These are phyloP conservation scores for Lyophyllum shimeji DNA, from an alignment of 768 basidiomycete genomes.

Conservation along the genomic window DNA sequence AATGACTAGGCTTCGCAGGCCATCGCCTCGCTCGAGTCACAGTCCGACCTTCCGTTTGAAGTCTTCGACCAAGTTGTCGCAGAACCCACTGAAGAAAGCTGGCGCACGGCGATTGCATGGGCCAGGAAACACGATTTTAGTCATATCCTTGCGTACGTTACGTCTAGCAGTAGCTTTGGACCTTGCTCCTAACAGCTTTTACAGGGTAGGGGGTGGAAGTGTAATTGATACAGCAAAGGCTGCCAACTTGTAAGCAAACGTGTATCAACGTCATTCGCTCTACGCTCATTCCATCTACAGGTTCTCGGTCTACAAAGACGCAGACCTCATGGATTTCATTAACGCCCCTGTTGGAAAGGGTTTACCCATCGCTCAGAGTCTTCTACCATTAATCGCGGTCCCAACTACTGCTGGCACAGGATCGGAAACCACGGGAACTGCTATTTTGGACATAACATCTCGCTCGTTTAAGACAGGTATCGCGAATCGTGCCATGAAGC, in stretches of 20 bases:
- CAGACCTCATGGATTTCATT: slow-evolving; percentile 94
- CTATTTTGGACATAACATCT: slow-evolving; percentile 91
- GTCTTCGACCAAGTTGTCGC: slow-evolving; percentile 80
- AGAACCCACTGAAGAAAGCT: slow-evolving; percentile 92
- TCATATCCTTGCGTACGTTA: slow-evolving; percentile 84
- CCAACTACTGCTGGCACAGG: slow-evolving; percentile 81
- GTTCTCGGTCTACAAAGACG: slow-evolving; percentile 89
- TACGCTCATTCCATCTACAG: slow-evolving; percentile 32
- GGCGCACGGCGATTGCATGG: slow-evolving; percentile 87
- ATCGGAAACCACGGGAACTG: slow-evolving; percentile 93
- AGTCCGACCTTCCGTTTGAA: slow-evolving; percentile 75
- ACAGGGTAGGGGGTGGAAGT: slow-evolving; percentile 87
- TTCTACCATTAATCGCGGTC: slow-evolving; percentile 86
- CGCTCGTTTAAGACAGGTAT: slow-evolving; percentile 96
- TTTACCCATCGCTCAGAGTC: slow-evolving; percentile 68
- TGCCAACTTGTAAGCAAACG: slow-evolving; percentile 70
- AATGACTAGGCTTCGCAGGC: slow-evolving; percentile 43
- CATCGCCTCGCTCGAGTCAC: slow-evolving; percentile 74
- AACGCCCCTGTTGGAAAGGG: slow-evolving; percentile 97
- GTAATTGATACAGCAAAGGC: slow-evolving; percentile 96
- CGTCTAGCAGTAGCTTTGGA: background rate
- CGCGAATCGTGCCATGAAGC: slow-evolving; percentile 88
- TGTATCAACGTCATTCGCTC: background rate
- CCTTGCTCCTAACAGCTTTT: background rate
- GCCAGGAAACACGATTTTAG: slow-evolving; percentile 85